phyloP scores from a whole-genome alignment of 2,329 filamentous ascomycete genomes.

The Alternaria infectoria region DNA sequence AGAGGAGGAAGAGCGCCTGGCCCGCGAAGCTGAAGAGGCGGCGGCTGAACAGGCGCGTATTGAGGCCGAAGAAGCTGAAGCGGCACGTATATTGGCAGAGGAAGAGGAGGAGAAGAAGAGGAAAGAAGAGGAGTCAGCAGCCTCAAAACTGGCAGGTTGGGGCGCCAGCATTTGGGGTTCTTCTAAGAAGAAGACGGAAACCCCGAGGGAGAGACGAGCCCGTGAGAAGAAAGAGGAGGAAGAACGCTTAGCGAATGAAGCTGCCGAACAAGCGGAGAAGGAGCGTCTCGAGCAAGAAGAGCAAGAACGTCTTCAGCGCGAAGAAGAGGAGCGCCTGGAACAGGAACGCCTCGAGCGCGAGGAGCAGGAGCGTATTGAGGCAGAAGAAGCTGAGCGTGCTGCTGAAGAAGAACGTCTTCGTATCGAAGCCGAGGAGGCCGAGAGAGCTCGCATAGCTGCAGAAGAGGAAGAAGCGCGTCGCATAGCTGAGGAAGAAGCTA shows the following conservation, averaged over 20 bases:
- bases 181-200: slow-evolving; percentile 49
- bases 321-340: slow-evolving; percentile 39
- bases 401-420: slow-evolving; percentile 38
- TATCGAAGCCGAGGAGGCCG: slow-evolving; percentile 32
- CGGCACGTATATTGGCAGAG: slow-evolving; percentile 26
- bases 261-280: slow-evolving; percentile 27
- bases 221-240: slow-evolving; percentile 47
- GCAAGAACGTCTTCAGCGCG: slow-evolving; percentile 45
- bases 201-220: slow-evolving; percentile 36
- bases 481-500: slow-evolving; percentile 23
- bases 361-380: slow-evolving; percentile 39
- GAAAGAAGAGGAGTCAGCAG: slow-evolving; percentile 27
- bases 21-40: slow-evolving; percentile 33
- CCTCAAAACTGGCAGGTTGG: slow-evolving; percentile 41
- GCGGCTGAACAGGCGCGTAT: slow-evolving; percentile 42
- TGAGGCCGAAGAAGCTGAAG: slow-evolving; percentile 19
- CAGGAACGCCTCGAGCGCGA: slow-evolving; percentile 35
- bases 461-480: slow-evolving; percentile 24
- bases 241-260: slow-evolving; percentile 19
- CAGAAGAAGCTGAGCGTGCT: slow-evolving; percentile 44
- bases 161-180: slow-evolving; percentile 32
- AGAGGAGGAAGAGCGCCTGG: slow-evolving; percentile 33
- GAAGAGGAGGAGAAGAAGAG: slow-evolving; percentile 26
- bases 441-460: not conserved
- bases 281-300: slow-evolving; percentile 33